Percentiles rank a stretch among this genome's conserved stretches.
phyloP scores from a whole-genome alignment of 1,139 yeast genomes.

The Kodamaea arcana region DNA sequence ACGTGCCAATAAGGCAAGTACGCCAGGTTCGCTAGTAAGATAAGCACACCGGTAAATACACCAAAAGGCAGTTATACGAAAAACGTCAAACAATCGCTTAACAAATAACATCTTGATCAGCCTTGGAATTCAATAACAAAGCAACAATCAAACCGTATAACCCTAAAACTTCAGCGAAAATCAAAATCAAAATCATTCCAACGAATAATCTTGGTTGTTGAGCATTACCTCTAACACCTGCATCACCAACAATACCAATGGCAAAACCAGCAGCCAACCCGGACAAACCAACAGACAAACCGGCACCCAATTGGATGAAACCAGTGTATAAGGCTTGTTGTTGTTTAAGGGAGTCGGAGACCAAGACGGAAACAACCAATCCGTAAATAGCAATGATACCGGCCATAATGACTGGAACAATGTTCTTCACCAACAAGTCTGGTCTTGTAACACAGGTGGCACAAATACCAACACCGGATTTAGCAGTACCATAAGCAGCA shows the following conservation, averaged over 20 bases:
- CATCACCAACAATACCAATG: conserved; percentile 98
- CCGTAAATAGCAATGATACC: conserved; percentile 99
- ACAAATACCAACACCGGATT: conserved; percentile 98
- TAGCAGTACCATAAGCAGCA: conserved; percentile 99
- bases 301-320: conserved; percentile 97
- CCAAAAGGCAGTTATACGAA: too few relatives aligned
- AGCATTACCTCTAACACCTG: conserved; percentile 95
- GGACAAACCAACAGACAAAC: conserved; percentile 94
- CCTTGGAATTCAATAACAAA: conserved; percentile 93
- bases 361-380: conserved; percentile 91
- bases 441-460: conserved; percentile 98
- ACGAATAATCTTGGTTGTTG: conserved; percentile 97
- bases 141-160: conserved; percentile 97
- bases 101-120: conserved; percentile 85
- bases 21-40: too few relatives aligned
- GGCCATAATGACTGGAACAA: conserved; percentile 98
- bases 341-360: conserved; percentile 85
- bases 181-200: conserved; percentile 93
- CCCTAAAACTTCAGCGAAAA: conserved; percentile 98
- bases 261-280: conserved; percentile 98
- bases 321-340: conserved; percentile 94
- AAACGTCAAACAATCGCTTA: conserved; percentile 40
- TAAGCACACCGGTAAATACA: too few relatives aligned
- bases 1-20: too few relatives aligned
- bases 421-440: conserved; percentile 82